These are phyloP conservation scores for Acanthamoeba healyi DNA, from an alignment of 208 protist species.

Conservation along the genomic window DNA sequence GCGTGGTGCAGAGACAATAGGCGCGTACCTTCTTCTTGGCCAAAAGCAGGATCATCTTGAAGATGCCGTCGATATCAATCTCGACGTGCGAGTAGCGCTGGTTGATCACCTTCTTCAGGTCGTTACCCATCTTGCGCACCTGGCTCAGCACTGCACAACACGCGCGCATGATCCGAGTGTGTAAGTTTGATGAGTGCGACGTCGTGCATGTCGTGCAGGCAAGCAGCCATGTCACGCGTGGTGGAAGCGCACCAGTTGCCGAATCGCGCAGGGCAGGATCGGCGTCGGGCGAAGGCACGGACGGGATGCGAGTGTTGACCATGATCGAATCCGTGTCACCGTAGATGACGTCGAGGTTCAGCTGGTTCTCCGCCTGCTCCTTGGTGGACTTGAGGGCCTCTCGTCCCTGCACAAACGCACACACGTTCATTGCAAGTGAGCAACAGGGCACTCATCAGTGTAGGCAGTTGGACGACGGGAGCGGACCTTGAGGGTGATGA, in stretches of 20 bases:
- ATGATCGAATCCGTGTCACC: constrained; percentile 99
- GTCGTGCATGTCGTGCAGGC: too few relatives aligned
- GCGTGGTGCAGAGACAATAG: not conserved
- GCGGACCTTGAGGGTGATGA: constrained; percentile 97
- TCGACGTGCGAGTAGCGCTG: constrained; percentile 97
- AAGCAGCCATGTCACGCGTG: not conserved
- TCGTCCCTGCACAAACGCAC: constrained; percentile 78
- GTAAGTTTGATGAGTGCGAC: too few relatives aligned
- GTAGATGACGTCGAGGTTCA: constrained; percentile 93
- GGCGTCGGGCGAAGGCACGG: constrained; percentile 4
- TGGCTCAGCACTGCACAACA: constrained; percentile 87
- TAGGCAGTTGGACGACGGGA: not conserved
- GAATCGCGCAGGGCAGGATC: not conserved
- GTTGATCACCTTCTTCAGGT: constrained; percentile 97
- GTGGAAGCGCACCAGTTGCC: not conserved
- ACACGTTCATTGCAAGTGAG: not conserved
- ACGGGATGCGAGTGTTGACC: constrained; percentile 97
- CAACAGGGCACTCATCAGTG: not conserved
- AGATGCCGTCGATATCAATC: constrained; percentile 99
- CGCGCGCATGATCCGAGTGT: too few relatives aligned
- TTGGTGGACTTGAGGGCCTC: constrained; percentile 96
- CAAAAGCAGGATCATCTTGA: constrained; percentile 97
- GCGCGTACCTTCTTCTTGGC: constrained; percentile 97
- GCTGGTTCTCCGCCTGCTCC: constrained; percentile 94
- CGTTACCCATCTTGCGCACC: constrained; percentile 93